Evolutionary conservation across 2,329 filamentous ascomycete species (phyloP).

Genomic region (Xylaria sp.): DNA sequence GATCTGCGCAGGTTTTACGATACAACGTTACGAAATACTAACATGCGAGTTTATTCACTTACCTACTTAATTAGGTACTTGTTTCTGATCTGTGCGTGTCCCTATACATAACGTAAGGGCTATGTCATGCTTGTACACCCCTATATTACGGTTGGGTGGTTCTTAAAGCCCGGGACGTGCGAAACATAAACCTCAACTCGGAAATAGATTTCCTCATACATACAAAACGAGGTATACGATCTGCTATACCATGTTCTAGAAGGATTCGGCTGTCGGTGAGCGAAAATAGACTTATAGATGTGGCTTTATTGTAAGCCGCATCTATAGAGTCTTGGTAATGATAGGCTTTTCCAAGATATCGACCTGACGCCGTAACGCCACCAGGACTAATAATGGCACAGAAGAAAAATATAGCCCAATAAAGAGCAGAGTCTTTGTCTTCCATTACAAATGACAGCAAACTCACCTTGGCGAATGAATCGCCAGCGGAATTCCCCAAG

Average conservation of each 20-base stretch:
- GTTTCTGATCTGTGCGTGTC: background rate
- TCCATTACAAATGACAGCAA: background rate
- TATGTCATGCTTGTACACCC: background rate
- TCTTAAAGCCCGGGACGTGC: background rate
- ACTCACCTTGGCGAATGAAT: background rate
- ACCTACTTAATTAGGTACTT: background rate
- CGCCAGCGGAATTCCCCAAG: background rate
- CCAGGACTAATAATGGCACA: background rate
- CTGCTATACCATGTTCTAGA: background rate
- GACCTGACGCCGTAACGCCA: background rate
- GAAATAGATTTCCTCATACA: background rate
- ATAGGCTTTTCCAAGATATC: background rate
- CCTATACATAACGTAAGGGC: background rate
- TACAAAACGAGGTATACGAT: background rate
- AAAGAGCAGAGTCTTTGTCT: background rate
- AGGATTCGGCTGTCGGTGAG: conserved; percentile 4
- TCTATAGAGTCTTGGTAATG: background rate
- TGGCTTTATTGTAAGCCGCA: background rate
- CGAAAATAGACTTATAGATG: conserved; percentile 16
- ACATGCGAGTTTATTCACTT: background rate
- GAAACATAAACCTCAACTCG: background rate
- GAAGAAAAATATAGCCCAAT: background rate
- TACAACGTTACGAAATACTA: background rate
- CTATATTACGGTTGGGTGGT: background rate
- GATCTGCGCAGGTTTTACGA: background rate